A percentile compares a stretch with the other conserved stretches of the same genome.
phyloP scores from a whole-genome alignment of 345 rosid genomes.

The Reutealis trisperma region DNA sequence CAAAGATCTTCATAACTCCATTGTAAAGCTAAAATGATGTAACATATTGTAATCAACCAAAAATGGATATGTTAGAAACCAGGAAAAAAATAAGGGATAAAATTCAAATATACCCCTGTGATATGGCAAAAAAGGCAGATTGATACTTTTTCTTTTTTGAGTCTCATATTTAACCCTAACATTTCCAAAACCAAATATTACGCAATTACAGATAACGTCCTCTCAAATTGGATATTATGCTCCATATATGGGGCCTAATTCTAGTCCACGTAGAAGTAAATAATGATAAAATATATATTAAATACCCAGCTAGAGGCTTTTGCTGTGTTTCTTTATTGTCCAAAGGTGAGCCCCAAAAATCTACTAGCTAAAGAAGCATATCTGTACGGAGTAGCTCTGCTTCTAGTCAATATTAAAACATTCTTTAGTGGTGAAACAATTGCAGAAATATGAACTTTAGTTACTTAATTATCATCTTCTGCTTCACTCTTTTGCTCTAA shows the following conservation, averaged over 20 bases:
- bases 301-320: no score
- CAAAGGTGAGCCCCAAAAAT: constrained; percentile 76
- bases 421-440: constrained; percentile 65
- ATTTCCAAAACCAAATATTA: no score
- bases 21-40: not conserved
- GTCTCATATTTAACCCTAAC: no score
- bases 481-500: constrained; percentile 17
- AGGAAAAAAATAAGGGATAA: no score
- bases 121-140: no score
- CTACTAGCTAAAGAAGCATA: constrained; percentile 73
- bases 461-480: constrained; percentile 28
- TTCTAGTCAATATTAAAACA: constrained; percentile 64
- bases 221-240: no score
- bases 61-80: not conserved
- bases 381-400: constrained; percentile 92
- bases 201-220: no score
- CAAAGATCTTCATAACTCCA: not conserved
- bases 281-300: no score
- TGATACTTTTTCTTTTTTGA: no score
- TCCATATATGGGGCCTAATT: no score
- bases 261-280: no score
- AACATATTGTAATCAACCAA: not conserved
- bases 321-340: constrained; percentile 32
- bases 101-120: no score
- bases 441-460: constrained; percentile 36